phyloP scores from a whole-genome alignment of 495 filamentous ascomycete species.

The Xylaria acuta region DNA sequence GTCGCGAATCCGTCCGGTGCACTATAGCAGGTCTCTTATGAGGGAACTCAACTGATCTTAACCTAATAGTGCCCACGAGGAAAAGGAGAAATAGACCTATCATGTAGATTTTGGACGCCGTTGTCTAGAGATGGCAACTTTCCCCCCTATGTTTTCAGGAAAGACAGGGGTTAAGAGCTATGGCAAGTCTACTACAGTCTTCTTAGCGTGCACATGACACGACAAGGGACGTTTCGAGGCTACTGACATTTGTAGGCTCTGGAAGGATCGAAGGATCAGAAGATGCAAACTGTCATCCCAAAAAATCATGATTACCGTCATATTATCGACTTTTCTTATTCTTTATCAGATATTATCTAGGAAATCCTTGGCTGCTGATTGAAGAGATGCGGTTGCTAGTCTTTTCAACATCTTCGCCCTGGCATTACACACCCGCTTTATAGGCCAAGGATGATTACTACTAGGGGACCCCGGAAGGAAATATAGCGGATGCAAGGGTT shows the following conservation, averaged over 20 bases:
- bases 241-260: background rate
- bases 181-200: too few species aligned
- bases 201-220: background rate
- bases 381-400: background rate
- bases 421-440: background rate
- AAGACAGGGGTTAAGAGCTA: background rate
- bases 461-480: background rate
- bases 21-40: background rate
- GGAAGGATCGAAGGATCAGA: constrained; percentile 9
- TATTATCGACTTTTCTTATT: background rate
- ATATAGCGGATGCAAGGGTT: constrained; percentile 10
- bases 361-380: constrained; percentile 9
- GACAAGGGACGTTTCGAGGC: background rate
- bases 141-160: background rate
- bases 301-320: background rate
- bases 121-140: background rate
- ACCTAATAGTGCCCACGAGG: background rate
- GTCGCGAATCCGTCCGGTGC: background rate
- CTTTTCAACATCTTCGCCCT: background rate
- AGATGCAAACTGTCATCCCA: background rate
- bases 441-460: background rate
- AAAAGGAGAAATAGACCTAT: background rate
- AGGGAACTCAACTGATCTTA: background rate
- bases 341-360: background rate
- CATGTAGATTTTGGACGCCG: background rate